Conservation (phyloP, 78 protist genomes). For the Dictyostelium discoideum region DNA sequence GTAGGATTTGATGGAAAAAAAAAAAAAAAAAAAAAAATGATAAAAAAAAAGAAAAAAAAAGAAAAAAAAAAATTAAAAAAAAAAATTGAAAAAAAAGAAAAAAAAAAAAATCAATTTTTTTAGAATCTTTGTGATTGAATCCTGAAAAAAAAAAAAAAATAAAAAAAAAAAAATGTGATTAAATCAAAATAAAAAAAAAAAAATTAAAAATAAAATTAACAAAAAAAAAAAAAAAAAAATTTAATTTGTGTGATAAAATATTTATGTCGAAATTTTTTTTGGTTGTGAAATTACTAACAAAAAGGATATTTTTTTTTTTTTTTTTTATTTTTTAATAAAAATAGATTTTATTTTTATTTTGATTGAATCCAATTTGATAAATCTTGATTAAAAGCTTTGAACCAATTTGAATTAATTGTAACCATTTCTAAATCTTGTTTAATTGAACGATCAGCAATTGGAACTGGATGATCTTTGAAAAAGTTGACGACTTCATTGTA, state of each 20-base stretch:
- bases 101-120: too few relatives aligned
- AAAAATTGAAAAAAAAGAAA: too few relatives aligned
- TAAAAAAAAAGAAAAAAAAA: too few relatives aligned
- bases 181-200: not conserved
- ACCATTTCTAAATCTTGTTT: slow-evolving; percentile 46
- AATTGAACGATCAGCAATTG: slow-evolving; percentile 33
- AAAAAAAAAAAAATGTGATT: too few relatives aligned
- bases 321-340: too few relatives aligned
- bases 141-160: not conserved
- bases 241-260: too few relatives aligned
- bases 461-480: slow-evolving; percentile 12
- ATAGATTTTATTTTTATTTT: not conserved
- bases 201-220: not conserved
- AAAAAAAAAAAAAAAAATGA: too few relatives aligned
- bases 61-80: too few relatives aligned
- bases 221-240: too few relatives aligned
- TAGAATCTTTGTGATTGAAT: too few relatives aligned
- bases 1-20: not conserved
- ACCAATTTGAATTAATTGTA: slow-evolving; percentile 15
- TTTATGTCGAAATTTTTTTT: too few relatives aligned
- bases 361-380: not conserved
- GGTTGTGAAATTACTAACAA: too few relatives aligned
- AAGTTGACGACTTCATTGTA: slow-evolving; percentile 9
- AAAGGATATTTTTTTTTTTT: not conserved
- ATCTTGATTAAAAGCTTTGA: not conserved